phyloP scores from a whole-genome alignment of 2,329 filamentous ascomycete genomes.

The Epichloe glyceriae region DNA sequence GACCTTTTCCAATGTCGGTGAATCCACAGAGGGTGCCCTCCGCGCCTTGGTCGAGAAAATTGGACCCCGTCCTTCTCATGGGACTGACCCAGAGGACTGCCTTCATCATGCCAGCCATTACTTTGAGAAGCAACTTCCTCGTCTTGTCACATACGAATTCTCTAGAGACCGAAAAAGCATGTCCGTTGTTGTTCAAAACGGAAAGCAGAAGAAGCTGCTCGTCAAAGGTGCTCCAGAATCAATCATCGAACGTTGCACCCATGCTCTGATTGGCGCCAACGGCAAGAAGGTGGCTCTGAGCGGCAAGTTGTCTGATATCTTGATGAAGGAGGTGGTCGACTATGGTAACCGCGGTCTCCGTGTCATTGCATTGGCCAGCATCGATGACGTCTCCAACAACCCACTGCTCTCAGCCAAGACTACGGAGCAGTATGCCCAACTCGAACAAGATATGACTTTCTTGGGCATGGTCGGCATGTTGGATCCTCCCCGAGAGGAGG shows the following conservation, averaged over 20 bases:
- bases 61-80: constrained; percentile 57
- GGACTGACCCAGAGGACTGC: constrained; percentile 43
- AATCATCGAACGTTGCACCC: constrained; percentile 81
- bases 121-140: constrained; percentile 65
- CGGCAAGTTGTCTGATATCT: constrained; percentile 52
- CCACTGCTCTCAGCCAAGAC: constrained; percentile 67
- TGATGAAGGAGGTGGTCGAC: constrained; percentile 69
- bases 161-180: constrained; percentile 98
- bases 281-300: constrained; percentile 66
- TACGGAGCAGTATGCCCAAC: constrained; percentile 66
- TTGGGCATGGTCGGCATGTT: constrained; percentile 92
- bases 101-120: constrained; percentile 72
- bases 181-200: constrained; percentile 77
- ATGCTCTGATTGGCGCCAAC: constrained; percentile 62
- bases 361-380: constrained; percentile 81
- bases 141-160: constrained; percentile 87
- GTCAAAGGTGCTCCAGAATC: constrained; percentile 96
- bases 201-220: constrained; percentile 62
- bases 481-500: constrained; percentile 89
- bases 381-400: constrained; percentile 62
- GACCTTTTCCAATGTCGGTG: constrained; percentile 71
- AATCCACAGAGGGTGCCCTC: constrained; percentile 89
- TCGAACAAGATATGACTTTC: constrained; percentile 91
- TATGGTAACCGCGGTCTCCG: constrained; percentile 90
- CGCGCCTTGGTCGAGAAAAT: constrained; percentile 89